phyloP scores from a whole-genome alignment of 108 stramenopile species.

The Skeletonema tropicum region DNA sequence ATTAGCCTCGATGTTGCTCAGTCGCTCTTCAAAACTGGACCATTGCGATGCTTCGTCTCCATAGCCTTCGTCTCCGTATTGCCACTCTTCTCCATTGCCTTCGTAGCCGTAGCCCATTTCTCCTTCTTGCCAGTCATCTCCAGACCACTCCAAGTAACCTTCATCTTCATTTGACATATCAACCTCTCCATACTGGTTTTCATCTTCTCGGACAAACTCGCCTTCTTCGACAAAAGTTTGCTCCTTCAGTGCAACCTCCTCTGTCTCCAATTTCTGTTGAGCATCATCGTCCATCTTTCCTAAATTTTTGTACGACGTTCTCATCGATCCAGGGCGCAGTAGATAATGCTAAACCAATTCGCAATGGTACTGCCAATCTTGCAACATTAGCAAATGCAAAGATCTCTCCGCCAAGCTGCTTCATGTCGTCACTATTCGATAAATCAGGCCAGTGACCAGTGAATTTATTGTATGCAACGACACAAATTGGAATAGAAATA shows the following conservation, averaged over 20 bases:
- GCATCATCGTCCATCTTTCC: slow-evolving; percentile 14
- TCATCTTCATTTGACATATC: not conserved
- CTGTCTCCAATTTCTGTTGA: not conserved
- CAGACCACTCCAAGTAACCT: not conserved
- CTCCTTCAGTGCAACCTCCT: not conserved
- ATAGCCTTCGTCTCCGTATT: not conserved
- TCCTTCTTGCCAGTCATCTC: not conserved
- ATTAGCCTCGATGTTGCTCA: slow-evolving; percentile 1
- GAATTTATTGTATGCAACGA: slow-evolving; percentile 64
- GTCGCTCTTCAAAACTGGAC: not conserved
- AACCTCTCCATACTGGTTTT: not conserved
- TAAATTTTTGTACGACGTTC: slow-evolving; percentile 74
- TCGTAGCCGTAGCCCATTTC: not conserved
- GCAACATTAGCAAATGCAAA: slow-evolving; percentile 94
- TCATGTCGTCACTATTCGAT: slow-evolving; percentile 67
- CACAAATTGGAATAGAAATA: slow-evolving; percentile 73
- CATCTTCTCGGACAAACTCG: not conserved
- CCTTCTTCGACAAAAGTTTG: slow-evolving; percentile 2
- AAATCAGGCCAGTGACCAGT: slow-evolving; percentile 89
- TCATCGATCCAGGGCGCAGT: slow-evolving; percentile 82
- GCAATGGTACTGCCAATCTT: slow-evolving; percentile 84
- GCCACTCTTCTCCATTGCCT: not conserved
- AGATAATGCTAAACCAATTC: slow-evolving; percentile 82
- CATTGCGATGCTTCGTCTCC: not conserved
- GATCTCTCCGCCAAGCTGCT: slow-evolving; percentile 81